Evolutionary conservation across 2,329 filamentous ascomycete genomes (phyloP).

Genomic region (Nemania diffusa): DNA sequence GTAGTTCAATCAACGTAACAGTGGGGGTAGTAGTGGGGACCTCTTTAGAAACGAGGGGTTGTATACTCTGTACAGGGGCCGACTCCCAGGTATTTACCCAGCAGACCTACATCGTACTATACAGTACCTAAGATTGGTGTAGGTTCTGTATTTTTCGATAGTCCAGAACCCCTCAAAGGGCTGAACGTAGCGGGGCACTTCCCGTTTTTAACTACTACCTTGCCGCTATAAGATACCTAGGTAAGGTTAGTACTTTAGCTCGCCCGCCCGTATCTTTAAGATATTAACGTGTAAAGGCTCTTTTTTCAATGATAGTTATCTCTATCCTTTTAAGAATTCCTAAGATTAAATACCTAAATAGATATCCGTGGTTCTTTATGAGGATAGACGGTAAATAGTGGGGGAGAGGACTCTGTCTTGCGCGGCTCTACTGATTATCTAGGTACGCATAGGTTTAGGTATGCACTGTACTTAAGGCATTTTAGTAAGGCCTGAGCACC

Average conservation of each 20-base stretch:
- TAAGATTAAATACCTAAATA: too few species aligned
- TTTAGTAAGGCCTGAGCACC: not conserved
- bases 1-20: not conserved
- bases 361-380: not conserved
- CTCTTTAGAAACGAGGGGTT: slow-evolving; percentile 22
- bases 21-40: not conserved
- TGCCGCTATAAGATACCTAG: not conserved
- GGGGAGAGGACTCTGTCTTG: not conserved
- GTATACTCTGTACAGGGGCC: too few species aligned
- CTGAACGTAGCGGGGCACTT: not conserved
- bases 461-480: too few species aligned
- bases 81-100: not conserved
- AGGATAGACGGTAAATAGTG: not conserved
- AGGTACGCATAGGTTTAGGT: not conserved
- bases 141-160: too few species aligned
- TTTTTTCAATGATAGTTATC: not conserved
- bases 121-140: too few species aligned
- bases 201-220: not conserved
- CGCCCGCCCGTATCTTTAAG: not conserved
- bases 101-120: too few species aligned
- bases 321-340: too few species aligned
- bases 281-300: not conserved
- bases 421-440: not conserved
- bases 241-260: not conserved
- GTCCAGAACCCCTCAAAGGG: too few species aligned